phyloP scores from a whole-genome alignment of 1,284 basidiomycete species.

The Trametes hirsuta region DNA sequence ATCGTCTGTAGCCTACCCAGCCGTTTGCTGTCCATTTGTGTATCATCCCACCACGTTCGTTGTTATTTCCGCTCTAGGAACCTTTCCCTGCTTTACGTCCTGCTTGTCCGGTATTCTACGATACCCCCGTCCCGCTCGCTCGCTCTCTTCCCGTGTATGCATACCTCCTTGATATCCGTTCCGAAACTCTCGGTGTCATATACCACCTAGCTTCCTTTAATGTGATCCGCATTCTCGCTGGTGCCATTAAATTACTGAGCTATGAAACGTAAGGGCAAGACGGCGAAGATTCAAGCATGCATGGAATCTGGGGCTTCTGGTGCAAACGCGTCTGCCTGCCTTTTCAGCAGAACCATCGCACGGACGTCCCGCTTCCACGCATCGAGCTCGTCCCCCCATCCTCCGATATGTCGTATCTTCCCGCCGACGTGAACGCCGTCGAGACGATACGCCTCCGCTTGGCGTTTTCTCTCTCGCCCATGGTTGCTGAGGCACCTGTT shows the following conservation, averaged over 20 bases:
- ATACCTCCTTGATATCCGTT: constrained; percentile 3
- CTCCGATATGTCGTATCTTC: constrained; percentile 33
- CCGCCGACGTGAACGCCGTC: constrained; percentile 31
- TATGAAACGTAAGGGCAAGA: background rate
- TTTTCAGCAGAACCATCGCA: constrained; percentile 13
- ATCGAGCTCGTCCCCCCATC: constrained; percentile 34
- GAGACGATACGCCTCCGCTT: constrained; percentile 13
- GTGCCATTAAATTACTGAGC: too few relatives aligned
- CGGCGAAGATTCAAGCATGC: background rate
- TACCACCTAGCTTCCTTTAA: constrained; percentile 9
- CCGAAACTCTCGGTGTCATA: background rate
- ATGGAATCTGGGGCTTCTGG: background rate
- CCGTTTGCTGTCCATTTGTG: constrained; percentile 4
- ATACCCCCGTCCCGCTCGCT: background rate
- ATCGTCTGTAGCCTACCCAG: constrained; percentile 21
- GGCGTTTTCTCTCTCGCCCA: constrained; percentile 30
- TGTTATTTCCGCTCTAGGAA: constrained; percentile 3
- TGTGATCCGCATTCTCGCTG: background rate
- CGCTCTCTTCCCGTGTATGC: constrained; percentile 6
- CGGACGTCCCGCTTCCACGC: constrained; percentile 30
- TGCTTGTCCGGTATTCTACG: background rate
- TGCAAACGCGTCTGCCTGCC: background rate
- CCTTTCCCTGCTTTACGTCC: background rate
- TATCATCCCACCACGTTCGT: constrained; percentile 19
- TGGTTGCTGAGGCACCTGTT: constrained; percentile 46